Base-by-base conservation (phyloP, 345 rosid genomes). In the Populus alba region DNA sequence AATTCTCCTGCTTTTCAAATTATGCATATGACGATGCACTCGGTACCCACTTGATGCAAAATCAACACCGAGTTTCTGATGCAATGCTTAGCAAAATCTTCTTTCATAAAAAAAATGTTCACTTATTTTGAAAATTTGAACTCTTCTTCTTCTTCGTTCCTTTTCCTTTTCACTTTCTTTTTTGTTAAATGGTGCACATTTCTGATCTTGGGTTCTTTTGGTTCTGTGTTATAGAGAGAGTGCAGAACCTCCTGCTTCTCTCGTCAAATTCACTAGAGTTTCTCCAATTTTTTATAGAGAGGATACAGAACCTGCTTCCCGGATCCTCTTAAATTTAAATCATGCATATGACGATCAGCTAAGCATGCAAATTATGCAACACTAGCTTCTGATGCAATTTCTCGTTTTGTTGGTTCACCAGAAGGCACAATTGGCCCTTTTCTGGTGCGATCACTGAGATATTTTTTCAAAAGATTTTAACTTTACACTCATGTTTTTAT, bases 41-140 rank as follows among this genome's bases (percentile, higher is more conserved):
- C 83, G 91, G 97, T 87, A 87, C 86, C 89, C 93, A 90, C 91
- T 90, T 90, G 92, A 89, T 88, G 93, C 57, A 79, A 86, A 15
- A 68, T 6, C 8, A 53, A 53, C 23, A 18, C 88, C 85, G 90
- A 93, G 94, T 73, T 74, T 87, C 90, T 76, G 92, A 88, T 89
- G 88, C 87, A 73, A 13, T 3, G 18, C 67, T 10, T 22, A 10
- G n/a, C 17, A 17, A 11, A 1, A 35, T 33, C 67, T 47, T 29
- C 6, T 27, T 27, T 49, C 59, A 20, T 53, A 53, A 53, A 9
- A 20, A 53, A 53, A 18, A 53, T 18, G 39, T 31, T 61, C 12
- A 5, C 33, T 6, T 51, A 51, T 18, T 18, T 51, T 6, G n/a
- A 51, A 51, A 18, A 1, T 51, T 51, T 51, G 57, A 17, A 17